A percentile compares a stretch with the other conserved stretches of the same genome.
phyloP scores from a whole-genome alignment of 2,329 filamentous ascomycete species.

The Alternaria brassicicola region DNA sequence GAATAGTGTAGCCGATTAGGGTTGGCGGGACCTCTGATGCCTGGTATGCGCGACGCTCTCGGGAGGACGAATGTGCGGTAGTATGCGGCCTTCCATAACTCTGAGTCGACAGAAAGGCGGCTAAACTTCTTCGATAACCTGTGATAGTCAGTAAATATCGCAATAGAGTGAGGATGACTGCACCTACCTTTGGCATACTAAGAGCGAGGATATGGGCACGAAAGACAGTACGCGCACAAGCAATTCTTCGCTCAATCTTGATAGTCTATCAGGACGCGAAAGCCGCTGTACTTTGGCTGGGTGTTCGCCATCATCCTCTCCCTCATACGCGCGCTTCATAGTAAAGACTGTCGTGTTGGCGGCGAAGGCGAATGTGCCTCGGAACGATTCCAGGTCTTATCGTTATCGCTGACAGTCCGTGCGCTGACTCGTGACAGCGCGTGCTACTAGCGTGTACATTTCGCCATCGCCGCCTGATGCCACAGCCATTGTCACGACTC shows the following conservation, averaged over 20 bases:
- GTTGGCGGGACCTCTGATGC: constrained; percentile 57
- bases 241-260: constrained; percentile 82
- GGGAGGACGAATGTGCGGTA: constrained; percentile 86
- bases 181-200: constrained; percentile 65
- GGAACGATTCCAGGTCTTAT: constrained; percentile 12
- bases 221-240: constrained; percentile 82
- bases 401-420: constrained; percentile 27
- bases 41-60: constrained; percentile 75
- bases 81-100: constrained; percentile 90
- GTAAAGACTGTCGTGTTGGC: constrained; percentile 9
- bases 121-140: constrained; percentile 78
- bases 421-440: constrained; percentile 33
- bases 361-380: constrained; percentile 15
- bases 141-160: constrained; percentile 22
- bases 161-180: neutral
- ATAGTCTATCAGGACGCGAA: constrained; percentile 65
- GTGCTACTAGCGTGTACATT: constrained; percentile 13
- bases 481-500: neutral
- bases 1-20: constrained; percentile 57
- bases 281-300: constrained; percentile 55
- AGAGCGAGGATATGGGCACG: constrained; percentile 71
- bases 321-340: constrained; percentile 50
- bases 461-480: constrained; percentile 10
- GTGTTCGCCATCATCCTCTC: constrained; percentile 32
- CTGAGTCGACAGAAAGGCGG: constrained; percentile 75